Percentiles rank a stretch among this genome's conserved stretches.
Conservation (phyloP, 2,329 filamentous ascomycete species). For the Tolypocladium amazonense region DNA sequence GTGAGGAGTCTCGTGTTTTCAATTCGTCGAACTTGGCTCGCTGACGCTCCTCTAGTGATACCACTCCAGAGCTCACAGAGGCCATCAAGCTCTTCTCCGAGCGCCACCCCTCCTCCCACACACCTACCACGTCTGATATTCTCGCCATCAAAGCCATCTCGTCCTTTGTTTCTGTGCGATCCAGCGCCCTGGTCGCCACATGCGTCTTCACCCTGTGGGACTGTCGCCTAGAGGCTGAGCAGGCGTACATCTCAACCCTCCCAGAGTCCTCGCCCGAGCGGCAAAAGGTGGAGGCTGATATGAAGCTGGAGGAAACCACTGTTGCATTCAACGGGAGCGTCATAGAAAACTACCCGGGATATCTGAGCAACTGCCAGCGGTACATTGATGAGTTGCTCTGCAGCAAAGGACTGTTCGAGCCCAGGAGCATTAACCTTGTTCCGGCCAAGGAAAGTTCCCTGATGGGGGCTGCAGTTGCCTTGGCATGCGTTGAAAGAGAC, state of each 20-base stretch:
- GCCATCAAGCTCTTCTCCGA: slow-evolving; percentile 38
- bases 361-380: slow-evolving; percentile 49
- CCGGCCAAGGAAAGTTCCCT: slow-evolving; percentile 65
- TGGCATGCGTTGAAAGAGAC: slow-evolving; percentile 31
- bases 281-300: slow-evolving; percentile 39
- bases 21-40: neutral
- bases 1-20: slow-evolving; percentile 26
- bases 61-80: slow-evolving; percentile 26
- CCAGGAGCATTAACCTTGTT: slow-evolving; percentile 46
- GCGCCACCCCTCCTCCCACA: slow-evolving; percentile 34
- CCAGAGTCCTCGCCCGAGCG: slow-evolving; percentile 22
- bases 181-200: slow-evolving; percentile 47
- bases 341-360: slow-evolving; percentile 67
- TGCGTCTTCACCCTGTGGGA: slow-evolving; percentile 50
- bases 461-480: slow-evolving; percentile 63
- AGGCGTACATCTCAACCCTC: slow-evolving; percentile 20
- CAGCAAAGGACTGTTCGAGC: slow-evolving; percentile 21
- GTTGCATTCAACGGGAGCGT: slow-evolving; percentile 76
- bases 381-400: slow-evolving; percentile 51
- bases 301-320: slow-evolving; percentile 35
- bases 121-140: slow-evolving; percentile 36
- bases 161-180: slow-evolving; percentile 44
- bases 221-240: slow-evolving; percentile 37
- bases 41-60: slow-evolving; percentile 29
- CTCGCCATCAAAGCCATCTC: slow-evolving; percentile 41